Evolutionary conservation across 2,329 filamentous ascomycete species (phyloP), one percentile per base, ranked within the genome.

Genomic region (Pseudogymnoascus sp.): DNA sequence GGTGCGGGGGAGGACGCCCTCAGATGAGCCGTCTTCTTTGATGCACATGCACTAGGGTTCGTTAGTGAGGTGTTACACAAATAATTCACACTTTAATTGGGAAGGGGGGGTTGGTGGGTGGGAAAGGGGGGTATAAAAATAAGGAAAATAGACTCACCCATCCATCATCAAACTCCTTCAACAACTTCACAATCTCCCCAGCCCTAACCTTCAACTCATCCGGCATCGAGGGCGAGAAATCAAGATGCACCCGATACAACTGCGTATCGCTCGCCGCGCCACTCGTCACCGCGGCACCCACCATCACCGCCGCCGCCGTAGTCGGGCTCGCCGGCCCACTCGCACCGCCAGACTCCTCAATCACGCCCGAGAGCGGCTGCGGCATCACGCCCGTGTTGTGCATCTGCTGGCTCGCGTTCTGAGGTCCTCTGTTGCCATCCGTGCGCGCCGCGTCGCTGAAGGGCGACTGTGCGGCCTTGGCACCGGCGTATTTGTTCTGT

Each of bases 111-210:
- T n/a, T n/a, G n/a, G n/a, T n/a, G n/a, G n/a, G n/a, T n/a, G n/a
- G n/a, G n/a, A n/a, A n/a, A 2, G 13, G 38, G 47, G 35, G 60
- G 40, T 61, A 28, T 63, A 4, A 28, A 53, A 53, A 28, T 3
- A 4, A 28, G 19, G 28, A 17, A 28, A 53, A 10, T 8, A 31
- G 44, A 82, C 89, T 83, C 83, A 93, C 90, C 95, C 95, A 99
- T 71, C 95, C 95, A 77, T 99, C 95, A 73, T 99, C 95, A 71
- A 97, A 99, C 77, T 96, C 93, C 73, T 97, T 93, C 62, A 97
- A 81, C 67, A 99, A 80, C 67, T 93, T 85, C 61, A 97, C 91
- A 60, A 99, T 81, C 67, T 96, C 87, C 62, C 95, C 95, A 64
- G 88, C 85, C 67, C 80, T 83, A 50, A 99, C 82, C 67, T 86